These are phyloP conservation scores for Trichothecium roseum DNA, from an alignment of 2,329 filamentous ascomycete genomes.

Conservation along the genomic window DNA sequence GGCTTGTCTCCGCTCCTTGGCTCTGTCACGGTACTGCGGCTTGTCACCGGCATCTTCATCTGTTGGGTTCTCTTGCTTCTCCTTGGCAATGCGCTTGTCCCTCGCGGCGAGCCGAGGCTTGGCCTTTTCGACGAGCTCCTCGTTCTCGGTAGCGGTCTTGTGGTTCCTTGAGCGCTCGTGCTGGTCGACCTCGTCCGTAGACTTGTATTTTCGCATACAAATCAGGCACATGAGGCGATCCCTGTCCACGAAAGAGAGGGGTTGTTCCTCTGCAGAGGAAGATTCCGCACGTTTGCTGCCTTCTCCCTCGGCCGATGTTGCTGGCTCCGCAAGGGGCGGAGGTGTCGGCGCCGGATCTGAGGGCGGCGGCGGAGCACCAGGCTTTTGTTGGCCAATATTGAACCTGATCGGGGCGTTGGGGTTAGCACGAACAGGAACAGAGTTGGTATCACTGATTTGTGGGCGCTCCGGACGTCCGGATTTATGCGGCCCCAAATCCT, in stretches of 20 bases:
- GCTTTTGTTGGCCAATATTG: constrained; percentile 17
- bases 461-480: not conserved
- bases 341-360: constrained; percentile 7
- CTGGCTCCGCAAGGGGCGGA: constrained; percentile 1
- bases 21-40: constrained; percentile 52
- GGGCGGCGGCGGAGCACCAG: constrained; percentile 7
- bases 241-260: constrained; percentile 47
- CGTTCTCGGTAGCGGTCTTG: constrained; percentile 26
- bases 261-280: constrained; percentile 2
- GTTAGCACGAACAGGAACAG: not conserved
- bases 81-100: constrained; percentile 24
- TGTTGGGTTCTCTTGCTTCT: constrained; percentile 14
- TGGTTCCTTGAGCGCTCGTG: constrained; percentile 33
- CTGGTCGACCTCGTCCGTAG: constrained; percentile 27
- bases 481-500: not conserved
- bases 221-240: constrained; percentile 34
- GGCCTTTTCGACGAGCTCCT: constrained; percentile 38
- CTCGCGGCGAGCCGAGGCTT: constrained; percentile 25
- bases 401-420: constrained; percentile 17
- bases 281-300: not conserved
- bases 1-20: constrained; percentile 53
- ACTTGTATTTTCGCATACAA: constrained; percentile 37
- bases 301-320: constrained; percentile 1
- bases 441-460: constrained; percentile 1
- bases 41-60: constrained; percentile 12